These are phyloP conservation scores for Monosporascus ibericus DNA, from an alignment of 2,329 filamentous ascomycete species.

Conservation along the genomic window DNA sequence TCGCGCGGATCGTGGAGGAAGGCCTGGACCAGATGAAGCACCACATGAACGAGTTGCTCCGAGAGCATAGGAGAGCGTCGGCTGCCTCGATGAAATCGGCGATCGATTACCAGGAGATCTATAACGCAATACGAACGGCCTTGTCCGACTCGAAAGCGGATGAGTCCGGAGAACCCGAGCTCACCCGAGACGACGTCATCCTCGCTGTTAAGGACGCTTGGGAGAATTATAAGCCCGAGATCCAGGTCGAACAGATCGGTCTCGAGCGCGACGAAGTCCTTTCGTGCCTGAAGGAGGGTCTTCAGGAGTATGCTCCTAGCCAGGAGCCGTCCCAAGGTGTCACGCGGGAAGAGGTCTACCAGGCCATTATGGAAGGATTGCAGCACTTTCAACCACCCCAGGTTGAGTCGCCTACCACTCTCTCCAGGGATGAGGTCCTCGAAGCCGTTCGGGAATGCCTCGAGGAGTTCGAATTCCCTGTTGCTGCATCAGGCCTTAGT, in stretches of 20 bases:
- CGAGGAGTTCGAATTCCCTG: conserved; percentile 74
- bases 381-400: conserved; percentile 73
- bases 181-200: conserved; percentile 78
- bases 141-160: conserved; percentile 53
- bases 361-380: conserved; percentile 78
- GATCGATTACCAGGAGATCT: conserved; percentile 78
- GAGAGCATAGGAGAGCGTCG: conserved; percentile 67
- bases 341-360: conserved; percentile 77
- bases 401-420: conserved; percentile 58
- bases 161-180: conserved; percentile 39
- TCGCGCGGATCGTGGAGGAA: conserved; percentile 72
- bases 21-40: conserved; percentile 76
- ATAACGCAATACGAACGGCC: conserved; percentile 75
- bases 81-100: conserved; percentile 54
- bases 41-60: conserved; percentile 74
- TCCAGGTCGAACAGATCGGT: conserved; percentile 83
- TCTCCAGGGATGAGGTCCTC: conserved; percentile 79
- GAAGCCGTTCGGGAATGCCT: conserved; percentile 80
- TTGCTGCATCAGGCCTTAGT: conserved; percentile 49
- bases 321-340: conserved; percentile 52
- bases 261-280: conserved; percentile 87
- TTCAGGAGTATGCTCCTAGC: conserved; percentile 63
- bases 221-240: conserved; percentile 91
- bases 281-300: conserved; percentile 76
- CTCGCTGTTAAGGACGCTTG: conserved; percentile 84